Evolutionary conservation across 805 yeast species (phyloP), one percentile per base, ranked within the genome.

Genomic region (Metschnikowia aberdeeniae): DNA sequence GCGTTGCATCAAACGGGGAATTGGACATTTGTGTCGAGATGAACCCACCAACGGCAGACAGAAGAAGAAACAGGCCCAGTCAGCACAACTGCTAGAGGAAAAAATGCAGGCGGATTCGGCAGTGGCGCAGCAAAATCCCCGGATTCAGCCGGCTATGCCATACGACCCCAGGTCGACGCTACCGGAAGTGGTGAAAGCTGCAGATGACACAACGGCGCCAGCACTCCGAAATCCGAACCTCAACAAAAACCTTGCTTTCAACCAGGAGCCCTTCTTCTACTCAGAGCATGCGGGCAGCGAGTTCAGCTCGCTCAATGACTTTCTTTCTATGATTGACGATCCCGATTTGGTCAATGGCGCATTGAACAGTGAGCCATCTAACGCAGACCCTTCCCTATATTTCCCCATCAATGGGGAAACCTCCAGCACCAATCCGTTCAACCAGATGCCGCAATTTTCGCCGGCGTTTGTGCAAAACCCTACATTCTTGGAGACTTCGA

Each of bases 271-370:
- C 0, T 79, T 85, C 46, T 89, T 89, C 67, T 84, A 81, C 51
- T 86, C 96, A 0, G 96, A 89, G 57, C 95, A 89, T 60, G 95
- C 93, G 0, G 96, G 96, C 2, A 83, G 93, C 17, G 97, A 90
- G 65, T 89, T 90, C 59, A 82, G 89, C 50, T 89, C 96, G 0
- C 70, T 90, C 53, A 89, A 89, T 47, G 97, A 90, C 60, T 90
- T 90, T 57, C 68, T 90, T 42, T 82, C 90, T 1, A 87, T 90
- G 87, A 78, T 90, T 37, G 97, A 90, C 56, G 96, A 89, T 59
- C 86, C 90, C 0, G 86, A 82, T 42, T 67, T 82, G 57, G 82
- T 80, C 9, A 77, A 72, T 54, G 73, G 72, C 44, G 64, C 73
- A 9, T 51, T 70, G 30, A 54, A 61, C 39, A 61, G 54, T 27